Conservation (phyloP, 2,329 filamentous ascomycete genomes). For the Trichoderma guizhouense region DNA sequence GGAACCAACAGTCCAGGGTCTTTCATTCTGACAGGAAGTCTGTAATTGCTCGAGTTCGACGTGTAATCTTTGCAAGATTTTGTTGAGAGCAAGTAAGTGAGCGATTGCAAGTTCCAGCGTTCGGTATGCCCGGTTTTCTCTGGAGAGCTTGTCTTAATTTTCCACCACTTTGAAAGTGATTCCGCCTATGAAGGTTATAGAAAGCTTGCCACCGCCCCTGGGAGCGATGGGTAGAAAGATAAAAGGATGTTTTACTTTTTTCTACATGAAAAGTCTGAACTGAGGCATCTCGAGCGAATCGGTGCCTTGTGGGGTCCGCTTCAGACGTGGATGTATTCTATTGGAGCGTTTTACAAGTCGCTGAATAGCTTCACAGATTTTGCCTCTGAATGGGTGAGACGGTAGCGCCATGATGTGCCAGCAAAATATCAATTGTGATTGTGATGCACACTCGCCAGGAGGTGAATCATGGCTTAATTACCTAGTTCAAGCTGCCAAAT, state of each 20-base stretch:
- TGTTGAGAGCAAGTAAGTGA: neutral
- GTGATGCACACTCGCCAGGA: neutral
- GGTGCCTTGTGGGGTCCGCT: neutral
- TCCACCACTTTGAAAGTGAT: neutral
- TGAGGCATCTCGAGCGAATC: neutral
- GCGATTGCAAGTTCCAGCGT: neutral
- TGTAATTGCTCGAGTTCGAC: neutral
- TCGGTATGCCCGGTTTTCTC: neutral
- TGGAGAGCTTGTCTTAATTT: neutral
- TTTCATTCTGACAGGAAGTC: neutral
- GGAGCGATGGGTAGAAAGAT: neutral
- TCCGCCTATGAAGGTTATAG: neutral
- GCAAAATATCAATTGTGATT: neutral
- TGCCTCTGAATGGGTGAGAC: neutral
- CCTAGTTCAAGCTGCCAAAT: neutral
- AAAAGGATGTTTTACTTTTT: neutral
- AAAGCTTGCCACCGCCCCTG: neutral
- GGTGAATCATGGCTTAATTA: neutral
- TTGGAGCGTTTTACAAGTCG: neutral
- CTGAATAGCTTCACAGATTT: neutral
- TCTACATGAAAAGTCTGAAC: neutral
- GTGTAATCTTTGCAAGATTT: neutral
- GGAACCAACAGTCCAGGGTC: neutral
- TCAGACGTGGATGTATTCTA: constrained; percentile 9
- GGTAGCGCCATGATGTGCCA: neutral